Evolutionary conservation across 495 filamentous ascomycete genomes (phyloP).

Genomic region (Parathielavia hyrcaniae): DNA sequence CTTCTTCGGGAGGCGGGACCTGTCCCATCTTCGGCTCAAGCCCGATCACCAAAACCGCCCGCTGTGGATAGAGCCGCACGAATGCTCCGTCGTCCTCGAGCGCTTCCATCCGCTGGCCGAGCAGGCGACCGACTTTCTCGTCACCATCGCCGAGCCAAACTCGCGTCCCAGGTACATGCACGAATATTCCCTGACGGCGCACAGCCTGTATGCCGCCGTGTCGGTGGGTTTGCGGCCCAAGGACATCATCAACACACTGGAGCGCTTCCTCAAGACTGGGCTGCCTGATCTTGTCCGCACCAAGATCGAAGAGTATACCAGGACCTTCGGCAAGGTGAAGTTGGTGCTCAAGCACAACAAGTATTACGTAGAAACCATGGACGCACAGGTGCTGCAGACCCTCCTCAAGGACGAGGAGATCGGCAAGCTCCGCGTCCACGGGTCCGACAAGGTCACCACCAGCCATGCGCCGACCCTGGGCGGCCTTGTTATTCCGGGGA

Average conservation of each 20-base stretch:
- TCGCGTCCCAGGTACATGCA: constrained; percentile 84
- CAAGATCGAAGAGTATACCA: constrained; percentile 78
- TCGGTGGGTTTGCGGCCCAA: constrained; percentile 79
- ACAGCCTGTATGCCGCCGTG: constrained; percentile 91
- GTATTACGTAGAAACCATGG: constrained; percentile 87
- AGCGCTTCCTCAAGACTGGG: constrained; percentile 78
- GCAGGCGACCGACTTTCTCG: constrained; percentile 88
- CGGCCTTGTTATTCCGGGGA: constrained; percentile 90
- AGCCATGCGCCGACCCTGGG: constrained; percentile 79
- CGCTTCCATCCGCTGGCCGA: constrained; percentile 81
- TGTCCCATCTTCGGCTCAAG: constrained; percentile 74
- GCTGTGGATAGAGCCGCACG: constrained; percentile 82
- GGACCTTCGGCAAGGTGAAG: constrained; percentile 91
- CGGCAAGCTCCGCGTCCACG: constrained; percentile 42
- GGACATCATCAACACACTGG: constrained; percentile 85
- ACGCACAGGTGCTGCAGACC: constrained; percentile 75
- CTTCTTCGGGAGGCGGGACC: constrained; percentile 56
- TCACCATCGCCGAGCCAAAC: constrained; percentile 88
- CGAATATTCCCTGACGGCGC: constrained; percentile 85
- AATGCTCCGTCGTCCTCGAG: constrained; percentile 87
- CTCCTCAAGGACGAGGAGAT: constrained; percentile 59
- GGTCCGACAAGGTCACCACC: constrained; percentile 63
- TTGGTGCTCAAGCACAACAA: constrained; percentile 89
- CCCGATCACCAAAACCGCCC: constrained; percentile 82
- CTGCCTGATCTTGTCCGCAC: constrained; percentile 69